These are phyloP conservation scores for Schizophyllum commune DNA, from an alignment of 1,284 basidiomycete species.

Conservation along the genomic window DNA sequence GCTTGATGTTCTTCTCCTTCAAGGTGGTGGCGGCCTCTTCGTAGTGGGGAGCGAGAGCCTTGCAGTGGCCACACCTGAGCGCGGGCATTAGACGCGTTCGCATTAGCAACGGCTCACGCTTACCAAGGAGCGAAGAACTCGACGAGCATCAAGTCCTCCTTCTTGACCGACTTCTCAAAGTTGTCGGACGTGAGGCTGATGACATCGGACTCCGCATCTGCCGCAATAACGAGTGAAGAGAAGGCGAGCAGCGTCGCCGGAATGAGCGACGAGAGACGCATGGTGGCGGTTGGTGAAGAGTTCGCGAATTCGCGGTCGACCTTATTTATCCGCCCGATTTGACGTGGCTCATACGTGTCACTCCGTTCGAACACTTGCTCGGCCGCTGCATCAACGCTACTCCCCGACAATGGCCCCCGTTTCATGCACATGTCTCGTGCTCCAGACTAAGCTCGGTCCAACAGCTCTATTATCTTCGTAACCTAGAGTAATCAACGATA, in stretches of 20 bases:
- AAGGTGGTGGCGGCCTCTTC: constrained; percentile 93
- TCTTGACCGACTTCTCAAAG: constrained; percentile 66
- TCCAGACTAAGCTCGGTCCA: background rate
- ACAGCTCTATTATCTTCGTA: background rate
- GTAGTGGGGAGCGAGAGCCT: constrained; percentile 89
- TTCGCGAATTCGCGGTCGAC: background rate
- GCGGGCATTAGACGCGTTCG: constrained; percentile 1
- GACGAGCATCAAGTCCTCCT: constrained; percentile 79
- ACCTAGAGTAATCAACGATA: background rate
- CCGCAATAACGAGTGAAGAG: constrained; percentile 46
- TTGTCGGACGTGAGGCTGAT: constrained; percentile 62
- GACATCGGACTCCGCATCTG: constrained; percentile 73
- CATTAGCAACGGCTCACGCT: constrained; percentile 11
- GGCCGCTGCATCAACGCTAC: background rate
- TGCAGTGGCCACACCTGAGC: constrained; percentile 83
- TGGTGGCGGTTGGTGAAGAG: constrained; percentile 26
- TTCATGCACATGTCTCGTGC: background rate
- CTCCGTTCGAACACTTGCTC: background rate
- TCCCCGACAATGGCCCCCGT: background rate
- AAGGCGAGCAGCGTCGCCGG: constrained; percentile 45
- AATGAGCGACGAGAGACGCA: constrained; percentile 57
- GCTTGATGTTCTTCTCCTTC: constrained; percentile 83
- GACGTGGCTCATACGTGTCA: background rate
- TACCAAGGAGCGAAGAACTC: constrained; percentile 96
- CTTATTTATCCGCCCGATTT: background rate